Conservation (phyloP, 116 monocot genomes). For the Thalassia testudinum region DNA sequence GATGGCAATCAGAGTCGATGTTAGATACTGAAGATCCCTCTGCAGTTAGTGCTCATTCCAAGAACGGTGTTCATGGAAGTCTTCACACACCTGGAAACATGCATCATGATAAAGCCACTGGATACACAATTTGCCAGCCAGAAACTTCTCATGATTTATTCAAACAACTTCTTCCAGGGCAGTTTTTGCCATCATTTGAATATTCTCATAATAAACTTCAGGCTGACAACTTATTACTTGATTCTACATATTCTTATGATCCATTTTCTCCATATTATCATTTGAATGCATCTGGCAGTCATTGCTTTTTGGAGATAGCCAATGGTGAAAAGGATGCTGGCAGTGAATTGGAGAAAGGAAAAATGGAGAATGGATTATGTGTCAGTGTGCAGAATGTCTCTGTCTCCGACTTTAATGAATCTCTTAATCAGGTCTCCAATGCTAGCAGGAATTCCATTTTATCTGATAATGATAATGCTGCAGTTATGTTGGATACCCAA, state of each 20-base stretch:
- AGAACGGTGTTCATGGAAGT: conserved; percentile 5
- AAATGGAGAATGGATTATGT: conserved; percentile 7
- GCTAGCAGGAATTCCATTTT: conserved; percentile 3
- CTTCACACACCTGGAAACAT: neutral
- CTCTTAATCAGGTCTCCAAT: conserved; percentile 21
- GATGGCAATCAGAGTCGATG: neutral
- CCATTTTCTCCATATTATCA: conserved; percentile 16
- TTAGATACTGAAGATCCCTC: conserved; percentile 2
- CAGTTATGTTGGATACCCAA: conserved; percentile 33
- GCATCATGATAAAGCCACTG: neutral
- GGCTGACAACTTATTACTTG: conserved; percentile 8
- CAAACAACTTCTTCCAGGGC: conserved; percentile 12
- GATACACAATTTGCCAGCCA: conserved; percentile 1
- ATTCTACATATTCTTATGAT: conserved; percentile 8
- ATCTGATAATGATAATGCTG: conserved; percentile 17
- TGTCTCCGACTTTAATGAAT: conserved; percentile 6
- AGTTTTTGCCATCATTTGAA: conserved; percentile 26
- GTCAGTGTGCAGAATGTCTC: conserved; percentile 5
- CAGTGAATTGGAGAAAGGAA: no score
- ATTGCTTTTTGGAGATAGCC: conserved; percentile 13
- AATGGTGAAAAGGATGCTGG: conserved; percentile 9
- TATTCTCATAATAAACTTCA: conserved; percentile 12
- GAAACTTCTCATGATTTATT: conserved; percentile 2
- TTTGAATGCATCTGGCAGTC: conserved; percentile 12
- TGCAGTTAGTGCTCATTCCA: neutral